A percentile compares a stretch with the other conserved stretches of the same genome.
phyloP scores from a whole-genome alignment of 176 grass and related monocot species.

The Avena sativa region DNA sequence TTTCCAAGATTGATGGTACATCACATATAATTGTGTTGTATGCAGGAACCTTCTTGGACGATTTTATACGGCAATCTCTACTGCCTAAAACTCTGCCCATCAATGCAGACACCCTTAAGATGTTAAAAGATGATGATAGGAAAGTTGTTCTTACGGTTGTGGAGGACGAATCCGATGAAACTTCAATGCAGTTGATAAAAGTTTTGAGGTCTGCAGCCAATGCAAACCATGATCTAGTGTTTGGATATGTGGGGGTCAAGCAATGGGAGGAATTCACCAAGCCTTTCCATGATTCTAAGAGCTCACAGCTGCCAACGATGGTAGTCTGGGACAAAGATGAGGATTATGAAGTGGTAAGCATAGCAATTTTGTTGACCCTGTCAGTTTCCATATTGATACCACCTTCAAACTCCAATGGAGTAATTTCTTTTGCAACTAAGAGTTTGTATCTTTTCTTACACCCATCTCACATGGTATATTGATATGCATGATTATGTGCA shows the following conservation, averaged over 20 bases:
- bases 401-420: not conserved
- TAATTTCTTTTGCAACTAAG: slow-evolving; percentile 1
- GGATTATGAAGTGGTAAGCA: slow-evolving; percentile 86
- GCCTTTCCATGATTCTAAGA: slow-evolving; percentile 71
- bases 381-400: not conserved
- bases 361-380: not conserved
- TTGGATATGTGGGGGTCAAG: slow-evolving; percentile 81
- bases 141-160: slow-evolving; percentile 82
- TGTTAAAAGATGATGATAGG: slow-evolving; percentile 78
- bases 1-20: slow-evolving; percentile 30
- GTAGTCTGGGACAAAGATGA: slow-evolving; percentile 86
- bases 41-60: slow-evolving; percentile 77
- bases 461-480: not conserved
- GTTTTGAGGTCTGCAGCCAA: slow-evolving; percentile 76
- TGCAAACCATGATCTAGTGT: slow-evolving; percentile 89
- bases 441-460: not conserved
- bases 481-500: slow-evolving; percentile 22
- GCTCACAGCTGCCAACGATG: slow-evolving; percentile 69
- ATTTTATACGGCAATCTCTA: slow-evolving; percentile 85
- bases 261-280: slow-evolving; percentile 86
- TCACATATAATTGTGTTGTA: slow-evolving; percentile 10
- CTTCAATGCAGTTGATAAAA: slow-evolving; percentile 63
- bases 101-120: slow-evolving; percentile 68
- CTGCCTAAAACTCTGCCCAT: slow-evolving; percentile 79
- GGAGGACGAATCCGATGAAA: slow-evolving; percentile 71